Evolutionary conservation across 192 early-diverging fungal genomes (phyloP), one percentile per base, ranked within the genome.

Genomic region (Coemansia umbellata): DNA sequence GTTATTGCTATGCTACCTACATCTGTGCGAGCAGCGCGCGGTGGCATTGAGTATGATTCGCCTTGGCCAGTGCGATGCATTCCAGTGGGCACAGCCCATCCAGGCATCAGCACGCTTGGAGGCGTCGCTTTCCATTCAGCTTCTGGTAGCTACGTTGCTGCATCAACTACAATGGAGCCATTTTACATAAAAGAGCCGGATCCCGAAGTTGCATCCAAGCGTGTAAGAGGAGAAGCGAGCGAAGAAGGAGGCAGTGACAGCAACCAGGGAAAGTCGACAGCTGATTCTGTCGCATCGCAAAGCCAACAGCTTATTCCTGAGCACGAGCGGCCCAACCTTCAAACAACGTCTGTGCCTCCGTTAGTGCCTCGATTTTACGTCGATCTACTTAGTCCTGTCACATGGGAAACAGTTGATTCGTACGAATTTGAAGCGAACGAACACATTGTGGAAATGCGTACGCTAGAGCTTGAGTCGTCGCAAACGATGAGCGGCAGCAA

Each of bases 361-460:
- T 53, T 57, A 11, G 68, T 81, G 31, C 77, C 84, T 10, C 66
- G 73, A 14, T 92, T 84, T 60, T 81, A 80, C 5, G 49, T 99
- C 30, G 90, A 95, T 41, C 74, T 99, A 37, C 79, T 99, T 11
- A 96, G 95, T 14, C 93, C 95, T 1, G 83, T 92, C 0, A 94
- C 92, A 14, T 97, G 91, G 91, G 93, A 97, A 55, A 92, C 88
- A 10, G 90, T 94, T 0, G 95, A 97, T 57, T 63, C 73, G 60
- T 84, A 79, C 57, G 55, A 63, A 26, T 76, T 99, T 56, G 84
- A 87, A 22, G 84, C 83, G 55, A 84, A 88, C 69, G 94, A 98
- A 63, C 90, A 93, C 52, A 83, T 94, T 17, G 76, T 86, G 26
- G 82, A 81, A 17, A 67, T 94, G 48, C 81, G 88, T 36, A 83